Percentiles rank a stretch among this genome's conserved stretches.
These are phyloP conservation scores for Zea luxurians DNA, from an alignment of 176 grass and related monocot species.

Conservation along the genomic window DNA sequence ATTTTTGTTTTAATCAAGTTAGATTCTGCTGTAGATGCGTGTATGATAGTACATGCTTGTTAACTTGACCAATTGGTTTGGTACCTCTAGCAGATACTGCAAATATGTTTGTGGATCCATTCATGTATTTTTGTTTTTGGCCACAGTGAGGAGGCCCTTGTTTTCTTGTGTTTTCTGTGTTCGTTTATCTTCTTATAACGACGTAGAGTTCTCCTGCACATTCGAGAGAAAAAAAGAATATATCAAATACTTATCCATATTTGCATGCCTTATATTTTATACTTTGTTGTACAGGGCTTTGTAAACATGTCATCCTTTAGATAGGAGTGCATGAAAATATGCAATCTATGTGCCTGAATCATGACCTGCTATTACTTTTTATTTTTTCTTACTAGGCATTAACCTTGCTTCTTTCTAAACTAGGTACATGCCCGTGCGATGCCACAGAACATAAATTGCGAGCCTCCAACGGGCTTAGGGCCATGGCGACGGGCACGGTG, in stretches of 20 bases:
- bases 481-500: no score
- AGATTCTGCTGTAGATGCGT: background rate
- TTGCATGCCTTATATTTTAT: background rate
- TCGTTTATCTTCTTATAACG: no score
- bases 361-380: background rate
- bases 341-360: background rate
- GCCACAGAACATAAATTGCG: no score
- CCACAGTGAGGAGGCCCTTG: no score
- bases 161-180: no score
- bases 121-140: no score
- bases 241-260: background rate
- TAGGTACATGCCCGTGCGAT: no score
- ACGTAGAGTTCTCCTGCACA: no score
- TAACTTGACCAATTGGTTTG: constrained; percentile 19
- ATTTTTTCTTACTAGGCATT: background rate
- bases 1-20: no score
- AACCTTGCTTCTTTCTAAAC: background rate
- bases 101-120: constrained; percentile 15
- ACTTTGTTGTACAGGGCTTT: background rate
- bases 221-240: background rate
- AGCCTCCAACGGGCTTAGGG: no score
- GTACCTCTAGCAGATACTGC: background rate
- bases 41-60: constrained; percentile 8
- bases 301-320: background rate
- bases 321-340: background rate